Percentiles rank a stretch among this genome's conserved stretches.
Conservation (phyloP, 495 filamentous ascomycete genomes). For the Beverwykella pulmonaria region DNA sequence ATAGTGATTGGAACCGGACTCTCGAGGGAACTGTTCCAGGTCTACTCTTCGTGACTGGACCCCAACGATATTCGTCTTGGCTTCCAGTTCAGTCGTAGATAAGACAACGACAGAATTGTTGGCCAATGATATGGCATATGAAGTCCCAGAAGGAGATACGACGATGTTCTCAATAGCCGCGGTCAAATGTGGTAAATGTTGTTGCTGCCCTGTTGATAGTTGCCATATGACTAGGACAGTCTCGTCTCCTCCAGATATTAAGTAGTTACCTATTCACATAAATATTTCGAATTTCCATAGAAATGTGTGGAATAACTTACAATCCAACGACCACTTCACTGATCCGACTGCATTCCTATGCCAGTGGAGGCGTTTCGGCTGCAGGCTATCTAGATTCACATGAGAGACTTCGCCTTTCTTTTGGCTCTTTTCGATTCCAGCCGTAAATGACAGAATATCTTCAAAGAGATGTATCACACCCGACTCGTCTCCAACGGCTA, state of each 20-base stretch:
- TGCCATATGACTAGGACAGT: slow-evolving; percentile 96
- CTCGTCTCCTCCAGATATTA: slow-evolving; percentile 90
- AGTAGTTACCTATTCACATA: slow-evolving; percentile 73
- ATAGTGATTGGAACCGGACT: slow-evolving; percentile 60
- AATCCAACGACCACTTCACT: slow-evolving; percentile 87
- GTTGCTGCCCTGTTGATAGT: slow-evolving; percentile 76
- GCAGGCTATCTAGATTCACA: slow-evolving; percentile 4
- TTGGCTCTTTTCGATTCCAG: slow-evolving; percentile 41
- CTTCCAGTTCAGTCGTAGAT: slow-evolving; percentile 82
- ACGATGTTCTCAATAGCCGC: slow-evolving; percentile 80
- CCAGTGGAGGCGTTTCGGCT: slow-evolving; percentile 68
- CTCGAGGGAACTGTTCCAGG: slow-evolving; percentile 67
- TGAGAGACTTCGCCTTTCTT: slow-evolving; percentile 19
- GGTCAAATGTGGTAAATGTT: slow-evolving; percentile 84
- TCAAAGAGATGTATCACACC: slow-evolving; percentile 79
- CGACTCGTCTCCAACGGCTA: slow-evolving; percentile 72
- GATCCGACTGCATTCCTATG: slow-evolving; percentile 79
- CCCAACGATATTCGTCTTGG: slow-evolving; percentile 77
- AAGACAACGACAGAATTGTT: slow-evolving; percentile 90
- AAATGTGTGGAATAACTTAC: slow-evolving; percentile 54
- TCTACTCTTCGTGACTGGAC: slow-evolving; percentile 61
- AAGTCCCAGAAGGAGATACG: slow-evolving; percentile 74
- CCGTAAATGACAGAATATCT: slow-evolving; percentile 65
- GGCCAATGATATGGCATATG: slow-evolving; percentile 79
- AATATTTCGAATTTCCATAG: background rate